Conservation (phyloP, 805 yeast genomes). For the Yamadazyma ubonensis region DNA sequence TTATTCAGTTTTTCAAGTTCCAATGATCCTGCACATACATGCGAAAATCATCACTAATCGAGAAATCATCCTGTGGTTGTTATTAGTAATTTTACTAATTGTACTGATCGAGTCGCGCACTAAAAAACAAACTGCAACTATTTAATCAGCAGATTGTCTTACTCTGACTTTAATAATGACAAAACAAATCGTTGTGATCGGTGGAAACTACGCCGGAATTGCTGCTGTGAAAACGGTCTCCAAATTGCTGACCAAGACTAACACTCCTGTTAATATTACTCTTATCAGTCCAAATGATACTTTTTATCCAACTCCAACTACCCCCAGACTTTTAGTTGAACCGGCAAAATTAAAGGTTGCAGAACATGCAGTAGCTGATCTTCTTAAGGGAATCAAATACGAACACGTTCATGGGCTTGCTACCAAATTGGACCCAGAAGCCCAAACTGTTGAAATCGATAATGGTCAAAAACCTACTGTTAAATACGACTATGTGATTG, state of each 20-base stretch:
- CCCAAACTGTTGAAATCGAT: constrained; percentile 16
- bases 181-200: constrained; percentile 33
- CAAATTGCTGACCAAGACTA: constrained; percentile 1
- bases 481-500: constrained; percentile 29
- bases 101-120: too few species aligned
- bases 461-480: constrained; percentile 9
- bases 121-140: not conserved
- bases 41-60: too few species aligned
- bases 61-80: too few species aligned
- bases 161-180: not conserved
- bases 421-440: constrained; percentile 24
- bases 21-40: too few species aligned
- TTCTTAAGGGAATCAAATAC: constrained; percentile 15
- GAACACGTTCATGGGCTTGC: constrained; percentile 26
- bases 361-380: constrained; percentile 19
- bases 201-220: constrained; percentile 34
- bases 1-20: too few species aligned
- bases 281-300: constrained; percentile 17
- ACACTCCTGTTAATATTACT: constrained; percentile 18
- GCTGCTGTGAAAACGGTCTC: constrained; percentile 13
- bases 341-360: constrained; percentile 19
- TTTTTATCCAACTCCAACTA: constrained; percentile 25
- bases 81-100: too few species aligned
- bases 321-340: constrained; percentile 35
- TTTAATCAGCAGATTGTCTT: not conserved